Base-by-base conservation (phyloP, 179 eudicot species). In the Actinidia arguta region DNA sequence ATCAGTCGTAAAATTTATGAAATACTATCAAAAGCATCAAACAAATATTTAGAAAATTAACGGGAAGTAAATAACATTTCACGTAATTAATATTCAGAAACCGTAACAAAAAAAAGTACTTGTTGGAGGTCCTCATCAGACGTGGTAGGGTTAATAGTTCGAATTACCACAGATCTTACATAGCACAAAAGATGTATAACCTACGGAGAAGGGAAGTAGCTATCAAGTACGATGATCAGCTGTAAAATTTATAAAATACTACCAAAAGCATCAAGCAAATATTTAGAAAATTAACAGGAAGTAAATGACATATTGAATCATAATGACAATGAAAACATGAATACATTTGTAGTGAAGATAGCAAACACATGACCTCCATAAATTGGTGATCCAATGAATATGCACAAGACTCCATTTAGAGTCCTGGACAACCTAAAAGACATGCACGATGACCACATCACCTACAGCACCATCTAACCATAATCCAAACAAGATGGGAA, bases 71-170 rank as follows among this genome's bases (percentile, higher is more conserved):
- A 51, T 17, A 22, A 73, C 52, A 7, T 25, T n/a, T 61, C 31
- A 36, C 39, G 22, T 44, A 3, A 69, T 46, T 63, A 46, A 11
- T 14, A 70, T 54, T 82, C 24, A 82, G 61, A 36, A 31, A 66
- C 50, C 22, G 31, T 12, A 73, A 73, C 13, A 31, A 42, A 63
- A 52, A 13, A 17, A 16, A 6, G 75, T 79, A 97, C 99, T 95
- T 97, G 99, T 85, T 97, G 99, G 82, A 91, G 84, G 85, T 97
- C 99, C 89, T 97, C 98, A 88, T 97, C 99, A 55, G 98, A 90
- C 25, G 97, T 92, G 66, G 95, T 91, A 75, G 98, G 92, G 81
- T 89, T 93, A 24, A 85, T 90, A 82, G 97, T 93, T 79, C 91
- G 98, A 86, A 97, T 93, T 54, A 90, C 89, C 84, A 95, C 96